Percentiles rank a stretch among this genome's conserved stretches.
Conservation (phyloP, 2,329 filamentous ascomycete species). For the Clarireedia paspali region DNA sequence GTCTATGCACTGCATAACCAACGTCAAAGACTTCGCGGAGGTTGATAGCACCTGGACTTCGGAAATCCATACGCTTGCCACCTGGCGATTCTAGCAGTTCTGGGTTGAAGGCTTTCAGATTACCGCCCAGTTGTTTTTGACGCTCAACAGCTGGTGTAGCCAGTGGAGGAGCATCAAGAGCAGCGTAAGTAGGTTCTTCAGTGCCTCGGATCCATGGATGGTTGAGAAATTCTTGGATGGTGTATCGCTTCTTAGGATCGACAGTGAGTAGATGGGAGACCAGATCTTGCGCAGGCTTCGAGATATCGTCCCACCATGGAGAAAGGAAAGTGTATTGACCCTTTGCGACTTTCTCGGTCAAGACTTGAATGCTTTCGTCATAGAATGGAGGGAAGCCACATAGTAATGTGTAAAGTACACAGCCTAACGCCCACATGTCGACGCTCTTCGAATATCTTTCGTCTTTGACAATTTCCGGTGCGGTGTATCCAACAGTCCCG, state of each 20-base stretch:
- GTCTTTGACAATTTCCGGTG: constrained; percentile 97
- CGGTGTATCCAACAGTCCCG: constrained; percentile 95
- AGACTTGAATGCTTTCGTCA: constrained; percentile 92
- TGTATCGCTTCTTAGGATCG: constrained; percentile 90
- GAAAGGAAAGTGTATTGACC: constrained; percentile 97
- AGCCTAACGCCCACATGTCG: constrained; percentile 98
- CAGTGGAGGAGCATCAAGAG: constrained; percentile 62
- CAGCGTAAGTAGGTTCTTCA: constrained; percentile 58
- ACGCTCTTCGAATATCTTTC: constrained; percentile 98
- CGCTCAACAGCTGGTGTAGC: constrained; percentile 51
- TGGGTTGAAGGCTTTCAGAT: constrained; percentile 48
- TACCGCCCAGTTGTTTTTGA: constrained; percentile 19
- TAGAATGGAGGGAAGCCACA: constrained; percentile 98
- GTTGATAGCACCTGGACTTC: constrained; percentile 90
- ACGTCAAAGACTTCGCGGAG: constrained; percentile 96
- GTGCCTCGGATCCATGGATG: constrained; percentile 86
- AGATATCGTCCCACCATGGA: constrained; percentile 99
- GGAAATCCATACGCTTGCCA: constrained; percentile 79
- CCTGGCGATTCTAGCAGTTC: constrained; percentile 47
- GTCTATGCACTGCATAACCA: constrained; percentile 91
- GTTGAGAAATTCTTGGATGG: constrained; percentile 84
- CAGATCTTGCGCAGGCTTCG: constrained; percentile 85
- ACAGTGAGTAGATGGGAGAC: constrained; percentile 91
- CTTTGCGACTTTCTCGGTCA: constrained; percentile 95
- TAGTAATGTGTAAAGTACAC: constrained; percentile 91